phyloP scores from a whole-genome alignment of 108 stramenopile genomes.

The Nannochloropsis gaditana region DNA sequence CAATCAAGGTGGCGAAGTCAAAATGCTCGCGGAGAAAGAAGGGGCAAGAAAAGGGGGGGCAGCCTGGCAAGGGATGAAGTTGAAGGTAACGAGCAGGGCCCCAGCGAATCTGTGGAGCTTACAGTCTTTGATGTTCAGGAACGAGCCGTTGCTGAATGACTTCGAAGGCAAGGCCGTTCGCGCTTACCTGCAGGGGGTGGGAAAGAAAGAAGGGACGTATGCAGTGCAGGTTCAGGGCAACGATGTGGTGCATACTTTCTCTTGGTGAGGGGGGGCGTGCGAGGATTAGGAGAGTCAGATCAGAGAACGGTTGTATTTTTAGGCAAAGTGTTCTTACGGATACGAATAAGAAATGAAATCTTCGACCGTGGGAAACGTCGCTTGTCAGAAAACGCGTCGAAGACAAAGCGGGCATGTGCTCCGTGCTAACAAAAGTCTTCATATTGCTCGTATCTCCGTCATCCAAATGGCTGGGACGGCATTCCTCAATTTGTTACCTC shows the following conservation, averaged over 20 bases:
- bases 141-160: not conserved
- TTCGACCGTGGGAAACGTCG: no score
- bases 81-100: not conserved
- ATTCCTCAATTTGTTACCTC: no score
- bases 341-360: no score
- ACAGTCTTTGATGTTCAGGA: not conserved
- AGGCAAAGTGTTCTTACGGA: no score
- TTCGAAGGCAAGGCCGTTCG: not conserved
- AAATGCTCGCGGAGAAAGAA: not conserved
- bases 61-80: not conserved
- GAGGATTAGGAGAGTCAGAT: not conserved
- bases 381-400: no score
- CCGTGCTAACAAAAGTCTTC: no score
- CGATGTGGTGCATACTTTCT: not conserved
- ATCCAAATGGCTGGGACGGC: no score
- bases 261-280: not conserved
- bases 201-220: not conserved
- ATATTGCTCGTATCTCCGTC: no score
- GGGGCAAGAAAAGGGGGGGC: not conserved
- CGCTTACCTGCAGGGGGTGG: not conserved
- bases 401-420: no score
- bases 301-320: no score
- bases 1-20: not conserved
- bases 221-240: not conserved
- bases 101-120: slow-evolving; percentile 19